Percentiles rank a stretch among this genome's conserved stretches.
Conservation (phyloP, 768 basidiomycete genomes). For the Tylopilus felleus region DNA sequence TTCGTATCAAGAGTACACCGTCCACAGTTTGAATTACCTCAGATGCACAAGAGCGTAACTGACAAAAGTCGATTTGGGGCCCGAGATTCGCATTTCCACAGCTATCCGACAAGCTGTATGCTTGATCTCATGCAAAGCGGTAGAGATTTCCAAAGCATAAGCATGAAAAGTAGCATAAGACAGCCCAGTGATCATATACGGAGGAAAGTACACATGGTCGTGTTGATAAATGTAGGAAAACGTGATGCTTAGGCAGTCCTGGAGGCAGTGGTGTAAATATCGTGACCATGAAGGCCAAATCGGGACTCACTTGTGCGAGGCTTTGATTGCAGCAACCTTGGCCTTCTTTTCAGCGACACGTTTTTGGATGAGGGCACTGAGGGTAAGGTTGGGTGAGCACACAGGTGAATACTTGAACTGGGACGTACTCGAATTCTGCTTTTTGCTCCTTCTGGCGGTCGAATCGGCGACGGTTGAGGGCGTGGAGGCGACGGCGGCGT, state of each 20-base stretch:
- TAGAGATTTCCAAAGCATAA: not conserved
- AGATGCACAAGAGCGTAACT: too few species aligned
- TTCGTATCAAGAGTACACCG: too few species aligned
- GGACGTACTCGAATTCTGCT: constrained; percentile 80
- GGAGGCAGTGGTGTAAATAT: not conserved
- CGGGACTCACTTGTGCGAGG: constrained; percentile 63
- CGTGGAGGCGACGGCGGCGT: constrained; percentile 88
- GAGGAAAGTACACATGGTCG: constrained; percentile 14
- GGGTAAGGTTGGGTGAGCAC: not conserved
- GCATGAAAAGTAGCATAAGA: constrained; percentile 20
- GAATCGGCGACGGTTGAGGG: constrained; percentile 84
- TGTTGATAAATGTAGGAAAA: not conserved
- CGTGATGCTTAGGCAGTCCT: constrained; percentile 22
- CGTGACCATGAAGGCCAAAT: not conserved
- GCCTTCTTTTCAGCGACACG: constrained; percentile 92
- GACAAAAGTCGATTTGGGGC: too few species aligned
- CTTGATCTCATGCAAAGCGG: not conserved
- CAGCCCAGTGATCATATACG: constrained; percentile 23
- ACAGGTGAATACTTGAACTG: too few species aligned
- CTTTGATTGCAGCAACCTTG: constrained; percentile 84
- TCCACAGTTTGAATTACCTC: too few species aligned
- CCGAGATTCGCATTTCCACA: not conserved
- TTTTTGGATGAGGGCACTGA: constrained; percentile 73
- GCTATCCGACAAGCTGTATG: not conserved
- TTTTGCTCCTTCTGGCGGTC: constrained; percentile 95